Conservation (phyloP, 2,329 filamentous ascomycete species). For the Paramyrothecium roridum region DNA sequence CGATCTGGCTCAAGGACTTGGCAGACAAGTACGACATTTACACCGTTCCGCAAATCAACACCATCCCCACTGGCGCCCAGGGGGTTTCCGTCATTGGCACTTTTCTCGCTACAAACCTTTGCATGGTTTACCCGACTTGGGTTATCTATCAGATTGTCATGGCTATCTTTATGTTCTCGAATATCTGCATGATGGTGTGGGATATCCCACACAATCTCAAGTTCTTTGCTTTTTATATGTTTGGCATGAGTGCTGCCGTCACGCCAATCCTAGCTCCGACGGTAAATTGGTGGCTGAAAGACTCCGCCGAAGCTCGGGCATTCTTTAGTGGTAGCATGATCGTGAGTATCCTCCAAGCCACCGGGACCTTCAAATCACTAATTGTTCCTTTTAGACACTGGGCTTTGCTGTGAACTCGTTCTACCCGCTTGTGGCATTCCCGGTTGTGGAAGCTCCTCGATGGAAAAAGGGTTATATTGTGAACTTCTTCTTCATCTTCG, state of each 20-base stretch:
- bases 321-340: background rate
- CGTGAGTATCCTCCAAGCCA: too few species aligned
- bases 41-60: background rate
- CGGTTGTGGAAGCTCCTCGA: background rate
- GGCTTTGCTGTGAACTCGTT: background rate
- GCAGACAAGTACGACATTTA: constrained; percentile 8
- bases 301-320: constrained; percentile 16
- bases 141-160: constrained; percentile 17
- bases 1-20: background rate
- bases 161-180: constrained; percentile 13
- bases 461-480: constrained; percentile 2
- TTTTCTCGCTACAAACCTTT: constrained; percentile 16
- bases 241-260: constrained; percentile 17
- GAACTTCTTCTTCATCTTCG: background rate
- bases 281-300: constrained; percentile 18
- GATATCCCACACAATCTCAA: constrained; percentile 13
- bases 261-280: constrained; percentile 17
- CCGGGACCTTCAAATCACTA: background rate
- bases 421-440: background rate
- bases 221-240: constrained; percentile 15
- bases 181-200: constrained; percentile 14
- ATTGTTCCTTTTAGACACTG: background rate
- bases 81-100: constrained; percentile 20
- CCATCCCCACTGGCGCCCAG: constrained; percentile 12
- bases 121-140: constrained; percentile 24